phyloP scores from a whole-genome alignment of 169 alveolate genomes.

The Cryptosporidium xiaoi region DNA sequence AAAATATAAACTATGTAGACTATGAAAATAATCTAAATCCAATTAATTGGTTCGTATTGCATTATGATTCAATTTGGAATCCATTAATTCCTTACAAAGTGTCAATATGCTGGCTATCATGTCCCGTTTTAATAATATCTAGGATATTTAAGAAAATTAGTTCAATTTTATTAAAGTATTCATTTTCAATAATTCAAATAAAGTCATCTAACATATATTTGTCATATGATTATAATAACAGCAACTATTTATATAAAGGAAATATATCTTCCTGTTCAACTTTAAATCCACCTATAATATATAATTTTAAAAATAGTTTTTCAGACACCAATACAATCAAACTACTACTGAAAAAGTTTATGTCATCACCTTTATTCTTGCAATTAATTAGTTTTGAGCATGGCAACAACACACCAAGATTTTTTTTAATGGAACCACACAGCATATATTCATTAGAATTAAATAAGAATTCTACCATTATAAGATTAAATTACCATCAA shows the following conservation, averaged over 20 bases:
- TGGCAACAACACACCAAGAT: conserved; percentile 11
- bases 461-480: conserved; percentile 1
- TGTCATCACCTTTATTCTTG: conserved; percentile 33
- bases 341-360: conserved; percentile 16
- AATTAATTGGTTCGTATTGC: conserved; percentile 61
- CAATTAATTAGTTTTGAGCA: conserved; percentile 20
- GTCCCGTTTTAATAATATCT: conserved; percentile 46
- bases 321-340: not conserved
- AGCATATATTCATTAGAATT: conserved; percentile 42
- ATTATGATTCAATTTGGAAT: conserved; percentile 63
- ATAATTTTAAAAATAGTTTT: not conserved
- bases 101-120: conserved; percentile 65
- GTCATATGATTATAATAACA: conserved; percentile 6
- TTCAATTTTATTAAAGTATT: conserved; percentile 15
- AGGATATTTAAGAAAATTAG: conserved; percentile 46
- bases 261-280: conserved; percentile 10
- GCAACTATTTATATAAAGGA: not conserved
- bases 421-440: conserved; percentile 51
- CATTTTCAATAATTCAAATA: conserved; percentile 35
- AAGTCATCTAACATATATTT: conserved; percentile 42
- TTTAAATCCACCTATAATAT: conserved; percentile 50
- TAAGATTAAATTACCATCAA: conserved; percentile 48
- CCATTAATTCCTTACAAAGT: conserved; percentile 46
- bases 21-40: conserved; percentile 15
- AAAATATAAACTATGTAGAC: conserved; percentile 14